phyloP scores from a whole-genome alignment of 139 green algal species.

The Gonium pectorale region DNA sequence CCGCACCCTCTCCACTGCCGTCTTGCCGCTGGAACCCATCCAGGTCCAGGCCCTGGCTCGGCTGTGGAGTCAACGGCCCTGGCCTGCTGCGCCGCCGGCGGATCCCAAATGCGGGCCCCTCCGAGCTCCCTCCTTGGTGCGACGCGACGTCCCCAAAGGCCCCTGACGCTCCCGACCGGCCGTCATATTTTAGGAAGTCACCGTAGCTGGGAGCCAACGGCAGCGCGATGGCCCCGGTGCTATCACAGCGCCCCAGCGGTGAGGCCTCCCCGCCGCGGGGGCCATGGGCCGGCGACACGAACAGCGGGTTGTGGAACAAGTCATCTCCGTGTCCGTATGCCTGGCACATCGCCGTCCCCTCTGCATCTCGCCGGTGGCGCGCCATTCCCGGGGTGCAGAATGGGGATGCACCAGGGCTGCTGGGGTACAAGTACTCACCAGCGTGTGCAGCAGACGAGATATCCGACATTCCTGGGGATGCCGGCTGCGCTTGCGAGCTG shows the following conservation, averaged over 20 bases:
- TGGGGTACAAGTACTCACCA: neutral
- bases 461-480: slow-evolving; percentile 9
- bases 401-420: neutral
- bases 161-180: too few species aligned
- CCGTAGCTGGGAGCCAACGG: too few species aligned
- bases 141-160: too few species aligned
- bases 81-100: too few species aligned
- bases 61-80: too few species aligned
- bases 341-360: neutral
- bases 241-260: neutral
- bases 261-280: neutral
- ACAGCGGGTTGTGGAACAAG: slow-evolving; percentile 30
- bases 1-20: too few species aligned
- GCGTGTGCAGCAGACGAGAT: slow-evolving; percentile 11
- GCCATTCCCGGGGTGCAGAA: neutral
- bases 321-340: neutral
- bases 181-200: too few species aligned
- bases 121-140: too few species aligned
- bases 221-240: neutral
- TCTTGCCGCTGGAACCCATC: too few species aligned
- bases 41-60: too few species aligned
- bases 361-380: too few species aligned
- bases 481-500: neutral
- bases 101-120: too few species aligned
- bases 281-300: neutral